Evolutionary conservation across 805 yeast species (phyloP).

Genomic region (Starmerella khaoyaiensis): DNA sequence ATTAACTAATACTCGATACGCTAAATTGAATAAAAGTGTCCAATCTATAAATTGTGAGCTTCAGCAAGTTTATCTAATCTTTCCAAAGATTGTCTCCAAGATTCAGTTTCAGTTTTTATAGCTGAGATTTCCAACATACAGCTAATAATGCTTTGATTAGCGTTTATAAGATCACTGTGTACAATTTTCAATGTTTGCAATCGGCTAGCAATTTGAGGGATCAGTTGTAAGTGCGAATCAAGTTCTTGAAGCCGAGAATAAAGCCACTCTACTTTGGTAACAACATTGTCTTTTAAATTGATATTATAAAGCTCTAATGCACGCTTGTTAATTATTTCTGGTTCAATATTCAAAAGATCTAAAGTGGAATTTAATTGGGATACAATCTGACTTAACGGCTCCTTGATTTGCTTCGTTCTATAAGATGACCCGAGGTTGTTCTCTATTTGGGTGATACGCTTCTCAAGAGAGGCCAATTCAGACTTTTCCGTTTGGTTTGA

Average conservation of each 20-base stretch:
- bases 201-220: conserved; percentile 11
- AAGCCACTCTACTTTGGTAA: conserved; percentile 2
- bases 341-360: conserved; percentile 3
- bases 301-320: neutral
- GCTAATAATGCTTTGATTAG: neutral
- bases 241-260: conserved; percentile 1
- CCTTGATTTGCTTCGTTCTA: neutral
- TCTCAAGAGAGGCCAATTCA: conserved; percentile 8
- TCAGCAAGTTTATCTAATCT: too few relatives aligned
- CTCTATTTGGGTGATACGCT: conserved; percentile 7
- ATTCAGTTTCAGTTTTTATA: conserved; percentile 1
- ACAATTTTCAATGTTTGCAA: conserved; percentile 9
- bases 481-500: neutral
- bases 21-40: too few relatives aligned
- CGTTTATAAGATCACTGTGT: conserved; percentile 3
- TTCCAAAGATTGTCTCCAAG: conserved; percentile 5
- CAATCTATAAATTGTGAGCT: too few relatives aligned
- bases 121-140: neutral
- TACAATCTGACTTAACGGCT: neutral
- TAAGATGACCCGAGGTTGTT: conserved; percentile 3
- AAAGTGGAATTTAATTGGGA: neutral
- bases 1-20: too few relatives aligned
- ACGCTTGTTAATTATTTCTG: neutral
- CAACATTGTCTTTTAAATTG: neutral
- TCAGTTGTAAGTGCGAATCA: conserved; percentile 2